Percentiles rank a stretch among this genome's conserved stretches.
These are phyloP conservation scores for Lactarius pseudohatsudake DNA, from an alignment of 768 basidiomycete genomes.

Conservation along the genomic window DNA sequence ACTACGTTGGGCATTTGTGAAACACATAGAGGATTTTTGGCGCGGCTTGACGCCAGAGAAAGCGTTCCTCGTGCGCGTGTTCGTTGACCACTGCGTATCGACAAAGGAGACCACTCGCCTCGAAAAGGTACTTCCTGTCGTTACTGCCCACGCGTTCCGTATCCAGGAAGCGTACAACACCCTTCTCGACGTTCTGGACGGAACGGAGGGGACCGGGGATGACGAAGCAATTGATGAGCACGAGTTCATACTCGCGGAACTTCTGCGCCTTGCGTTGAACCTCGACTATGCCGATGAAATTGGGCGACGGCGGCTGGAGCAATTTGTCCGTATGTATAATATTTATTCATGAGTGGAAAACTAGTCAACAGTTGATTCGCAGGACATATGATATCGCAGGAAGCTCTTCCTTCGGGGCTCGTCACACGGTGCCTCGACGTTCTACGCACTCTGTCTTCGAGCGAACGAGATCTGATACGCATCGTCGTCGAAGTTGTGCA, in stretches of 20 bases:
- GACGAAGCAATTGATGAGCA: conserved; percentile 44
- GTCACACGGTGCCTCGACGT: conserved; percentile 82
- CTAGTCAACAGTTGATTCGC: conserved; percentile 7
- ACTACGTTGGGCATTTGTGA: neutral
- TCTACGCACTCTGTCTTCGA: conserved; percentile 64
- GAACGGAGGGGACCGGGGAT: conserved; percentile 41
- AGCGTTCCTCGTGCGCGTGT: conserved; percentile 80
- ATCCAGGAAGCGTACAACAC: conserved; percentile 73
- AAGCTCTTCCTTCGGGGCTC: conserved; percentile 64
- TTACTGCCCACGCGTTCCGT: conserved; percentile 74
- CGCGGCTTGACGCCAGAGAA: conserved; percentile 64
- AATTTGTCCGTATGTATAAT: conserved; percentile 67
- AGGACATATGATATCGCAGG: conserved; percentile 82
- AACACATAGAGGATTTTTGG: conserved; percentile 68
- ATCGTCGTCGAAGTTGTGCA: conserved; percentile 87
- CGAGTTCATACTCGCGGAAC: conserved; percentile 75
- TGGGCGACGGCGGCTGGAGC: conserved; percentile 84
- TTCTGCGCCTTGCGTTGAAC: conserved; percentile 74
- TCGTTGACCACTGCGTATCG: conserved; percentile 71
- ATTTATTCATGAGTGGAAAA: neutral
- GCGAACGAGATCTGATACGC: conserved; percentile 82
- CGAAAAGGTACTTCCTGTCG: conserved; percentile 75
- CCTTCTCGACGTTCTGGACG: conserved; percentile 46
- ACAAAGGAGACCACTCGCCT: conserved; percentile 61
- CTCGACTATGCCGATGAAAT: conserved; percentile 93